A percentile compares a stretch with the other conserved stretches of the same genome.
phyloP scores from a whole-genome alignment of 1,284 basidiomycete species.

The Tilletia setariae region DNA sequence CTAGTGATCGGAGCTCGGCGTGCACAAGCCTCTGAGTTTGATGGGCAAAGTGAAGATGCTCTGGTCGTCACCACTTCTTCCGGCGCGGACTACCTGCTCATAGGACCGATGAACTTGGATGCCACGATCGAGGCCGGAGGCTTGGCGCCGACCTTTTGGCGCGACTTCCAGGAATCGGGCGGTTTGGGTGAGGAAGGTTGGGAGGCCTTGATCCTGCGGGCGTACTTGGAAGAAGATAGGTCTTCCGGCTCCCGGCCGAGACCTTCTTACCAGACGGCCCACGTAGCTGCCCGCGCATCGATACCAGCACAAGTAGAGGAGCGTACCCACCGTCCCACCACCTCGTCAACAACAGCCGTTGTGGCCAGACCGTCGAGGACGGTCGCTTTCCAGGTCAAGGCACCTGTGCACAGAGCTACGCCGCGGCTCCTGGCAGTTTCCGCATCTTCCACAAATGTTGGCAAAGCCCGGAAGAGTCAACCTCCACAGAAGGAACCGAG shows the following conservation, averaged over 20 bases:
- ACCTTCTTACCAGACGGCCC: neutral
- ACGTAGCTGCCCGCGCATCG: neutral
- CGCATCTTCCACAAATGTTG: no score
- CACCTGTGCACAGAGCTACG: no score
- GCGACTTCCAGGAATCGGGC: neutral
- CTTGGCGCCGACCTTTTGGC: neutral
- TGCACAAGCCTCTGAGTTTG: neutral
- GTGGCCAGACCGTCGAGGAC: neutral
- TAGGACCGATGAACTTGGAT: conserved; percentile 12
- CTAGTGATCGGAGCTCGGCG: conserved; percentile 6
- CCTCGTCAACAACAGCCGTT: neutral
- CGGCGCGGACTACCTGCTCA: neutral
- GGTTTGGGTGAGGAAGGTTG: conserved; percentile 11
- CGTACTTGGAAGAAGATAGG: neutral
- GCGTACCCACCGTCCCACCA: neutral
- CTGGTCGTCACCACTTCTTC: neutral
- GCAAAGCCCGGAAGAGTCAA: no score
- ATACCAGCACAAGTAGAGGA: neutral
- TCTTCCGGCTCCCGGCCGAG: neutral
- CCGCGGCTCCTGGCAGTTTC: no score
- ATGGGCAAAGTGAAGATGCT: neutral
- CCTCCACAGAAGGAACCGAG: no score
- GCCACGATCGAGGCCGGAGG: neutral
- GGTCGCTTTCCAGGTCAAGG: no score
- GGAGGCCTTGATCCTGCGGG: conserved; percentile 6